These are phyloP conservation scores for Acacia confusa DNA, from an alignment of 306 rosid genomes.

Conservation along the genomic window DNA sequence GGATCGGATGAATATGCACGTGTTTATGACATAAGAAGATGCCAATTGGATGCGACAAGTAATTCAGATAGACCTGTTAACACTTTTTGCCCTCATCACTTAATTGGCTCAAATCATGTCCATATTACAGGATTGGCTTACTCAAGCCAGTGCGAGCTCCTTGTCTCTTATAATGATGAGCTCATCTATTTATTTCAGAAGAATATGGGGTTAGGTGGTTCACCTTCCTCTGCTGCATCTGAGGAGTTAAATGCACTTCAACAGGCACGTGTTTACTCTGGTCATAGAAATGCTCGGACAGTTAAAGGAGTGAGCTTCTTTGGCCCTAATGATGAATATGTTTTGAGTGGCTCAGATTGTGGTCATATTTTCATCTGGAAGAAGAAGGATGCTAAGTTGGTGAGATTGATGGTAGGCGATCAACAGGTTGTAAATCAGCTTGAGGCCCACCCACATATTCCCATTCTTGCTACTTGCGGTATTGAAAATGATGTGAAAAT, in stretches of 20 bases:
- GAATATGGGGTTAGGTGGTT: slow-evolving; percentile 42
- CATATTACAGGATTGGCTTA: slow-evolving; percentile 58
- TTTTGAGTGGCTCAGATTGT: slow-evolving; percentile 62
- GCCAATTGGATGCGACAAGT: slow-evolving; percentile 30
- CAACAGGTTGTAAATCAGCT: slow-evolving; percentile 48
- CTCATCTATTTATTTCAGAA: slow-evolving; percentile 56
- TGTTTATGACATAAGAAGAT: slow-evolving; percentile 53
- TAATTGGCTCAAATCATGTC: slow-evolving; percentile 37
- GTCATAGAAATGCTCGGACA: slow-evolving; percentile 59
- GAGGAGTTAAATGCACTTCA: slow-evolving; percentile 38
- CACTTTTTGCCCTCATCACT: slow-evolving; percentile 49
- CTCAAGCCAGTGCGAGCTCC: slow-evolving; percentile 52
- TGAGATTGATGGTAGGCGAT: slow-evolving; percentile 56
- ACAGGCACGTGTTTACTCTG: slow-evolving; percentile 44
- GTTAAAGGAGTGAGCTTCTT: slow-evolving; percentile 61
- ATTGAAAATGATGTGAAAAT: slow-evolving; percentile 54
- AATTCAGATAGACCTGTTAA: slow-evolving; percentile 44
- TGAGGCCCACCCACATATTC: slow-evolving; percentile 54
- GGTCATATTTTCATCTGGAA: slow-evolving; percentile 67
- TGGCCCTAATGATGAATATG: slow-evolving; percentile 60
- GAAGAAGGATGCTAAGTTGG: slow-evolving; percentile 51
- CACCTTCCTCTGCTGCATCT: slow-evolving; percentile 36
- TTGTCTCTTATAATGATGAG: slow-evolving; percentile 56
- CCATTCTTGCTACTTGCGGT: slow-evolving; percentile 56
- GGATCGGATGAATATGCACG: slow-evolving; percentile 62